Percentiles rank a stretch among this genome's conserved stretches.
These are phyloP conservation scores for Jackrogersella minutella DNA, from an alignment of 495 filamentous ascomycete genomes.

Conservation along the genomic window DNA sequence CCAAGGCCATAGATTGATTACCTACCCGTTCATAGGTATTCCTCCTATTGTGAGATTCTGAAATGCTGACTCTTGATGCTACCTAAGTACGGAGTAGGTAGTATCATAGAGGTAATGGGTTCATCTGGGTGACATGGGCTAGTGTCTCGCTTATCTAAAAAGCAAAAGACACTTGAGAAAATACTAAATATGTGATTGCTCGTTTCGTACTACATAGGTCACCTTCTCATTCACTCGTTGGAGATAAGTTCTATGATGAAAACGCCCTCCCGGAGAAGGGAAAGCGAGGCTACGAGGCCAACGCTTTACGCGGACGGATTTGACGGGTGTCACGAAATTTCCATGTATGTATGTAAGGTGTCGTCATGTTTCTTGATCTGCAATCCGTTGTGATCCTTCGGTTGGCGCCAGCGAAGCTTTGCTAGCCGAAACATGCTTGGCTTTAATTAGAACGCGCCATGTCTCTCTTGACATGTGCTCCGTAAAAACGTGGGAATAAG, in stretches of 20 bases:
- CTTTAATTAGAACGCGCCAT: constrained; percentile 33
- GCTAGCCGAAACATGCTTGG: constrained; percentile 9
- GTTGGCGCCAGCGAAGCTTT: constrained; percentile 22
- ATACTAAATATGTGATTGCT: no score
- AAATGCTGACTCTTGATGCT: background rate
- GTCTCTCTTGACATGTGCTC: constrained; percentile 14
- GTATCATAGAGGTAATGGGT: no score
- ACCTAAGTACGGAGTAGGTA: background rate
- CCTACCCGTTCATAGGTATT: background rate
- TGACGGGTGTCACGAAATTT: background rate
- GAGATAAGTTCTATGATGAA: no score
- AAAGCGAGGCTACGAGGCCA: background rate
- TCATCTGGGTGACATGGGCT: no score
- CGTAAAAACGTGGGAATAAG: constrained; percentile 4
- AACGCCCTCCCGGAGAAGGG: no score
- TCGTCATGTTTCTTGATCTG: constrained; percentile 31
- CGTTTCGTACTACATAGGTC: no score
- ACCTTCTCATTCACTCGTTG: no score
- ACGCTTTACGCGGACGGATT: background rate
- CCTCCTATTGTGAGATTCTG: background rate
- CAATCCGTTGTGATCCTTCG: constrained; percentile 22
- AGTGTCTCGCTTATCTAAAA: no score
- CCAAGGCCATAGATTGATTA: constrained; percentile 24
- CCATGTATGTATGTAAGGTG: constrained; percentile 22
- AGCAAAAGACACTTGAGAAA: no score